Evolutionary conservation across 257 asterid genomes (phyloP), one percentile per base, ranked within the genome.

Genomic region (Petunia secreta): DNA sequence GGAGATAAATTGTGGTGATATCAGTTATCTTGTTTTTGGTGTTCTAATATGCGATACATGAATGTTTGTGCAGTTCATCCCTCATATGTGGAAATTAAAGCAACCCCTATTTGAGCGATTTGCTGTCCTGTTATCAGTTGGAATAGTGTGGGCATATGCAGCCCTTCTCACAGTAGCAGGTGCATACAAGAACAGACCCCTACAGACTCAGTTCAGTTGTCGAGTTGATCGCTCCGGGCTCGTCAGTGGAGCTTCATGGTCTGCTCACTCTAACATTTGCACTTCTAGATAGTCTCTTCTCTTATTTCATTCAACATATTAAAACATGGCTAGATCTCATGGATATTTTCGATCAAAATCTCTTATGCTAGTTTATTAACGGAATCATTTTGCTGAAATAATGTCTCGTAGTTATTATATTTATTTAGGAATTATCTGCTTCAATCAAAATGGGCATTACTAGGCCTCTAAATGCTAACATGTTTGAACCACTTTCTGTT

Each of bases 171-270:
- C 82, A 2, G 76, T 38, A 64, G 76, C 64, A 9, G 82, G 82
- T 11, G 82, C 82, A 16, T 95, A 95, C 87, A 86, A 68, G 74
- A 87, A 92, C 75, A 90, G 77, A 48, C 93, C 96, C 37, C 85
- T 88, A 0, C 75, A 86, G 65, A 95, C 99, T 48, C 99, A 95
- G 81, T 81, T 93, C 81, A 95, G 99, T 53, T 95, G 99, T 69
- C 93, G 99, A 74, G 98, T 95, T 44, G 99, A 95, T 85, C 97
- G 97, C 16, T 92, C 99, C 3, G 99, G 98, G 52, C 97, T 95
- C 37, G 84, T 93, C 9, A 58, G 96, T 54, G 97, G 91, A 85
- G 89, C 99, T 50, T 83, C 94, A 63, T 95, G 99, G 99, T 92
- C 83, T 4, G 94, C 77, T 16, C 53, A 75, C 34, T 48, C 46